phyloP scores from a whole-genome alignment of 345 rosid genomes.

The Limnanthes douglasii region DNA sequence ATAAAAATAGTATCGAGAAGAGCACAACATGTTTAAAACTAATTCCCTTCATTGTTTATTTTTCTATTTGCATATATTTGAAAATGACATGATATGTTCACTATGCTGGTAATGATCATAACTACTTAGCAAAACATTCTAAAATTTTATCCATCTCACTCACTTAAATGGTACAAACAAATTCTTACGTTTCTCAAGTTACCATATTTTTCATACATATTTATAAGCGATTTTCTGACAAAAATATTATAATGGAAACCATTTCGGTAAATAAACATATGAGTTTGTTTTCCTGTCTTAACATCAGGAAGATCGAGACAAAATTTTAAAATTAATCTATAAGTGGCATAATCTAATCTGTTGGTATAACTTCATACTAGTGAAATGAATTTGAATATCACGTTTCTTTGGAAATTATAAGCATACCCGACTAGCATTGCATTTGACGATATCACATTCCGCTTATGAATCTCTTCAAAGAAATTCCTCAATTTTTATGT shows the following conservation, averaged over 20 bases:
- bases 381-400: constrained; percentile 34
- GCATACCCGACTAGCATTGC: constrained; percentile 71
- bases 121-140: constrained; percentile 67
- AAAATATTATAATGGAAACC: constrained; percentile 28
- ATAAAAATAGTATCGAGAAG: constrained; percentile 76
- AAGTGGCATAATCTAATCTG: constrained; percentile 47
- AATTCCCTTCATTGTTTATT: too few species aligned
- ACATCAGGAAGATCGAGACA: constrained; percentile 58
- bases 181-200: constrained; percentile 10
- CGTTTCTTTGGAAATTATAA: constrained; percentile 37
- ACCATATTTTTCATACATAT: constrained; percentile 38
- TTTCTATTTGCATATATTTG: constrained; percentile 53
- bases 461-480: constrained; percentile 62
- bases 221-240: constrained; percentile 55
- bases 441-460: constrained; percentile 67
- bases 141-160: constrained; percentile 43
- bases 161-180: constrained; percentile 63
- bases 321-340: constrained; percentile 41
- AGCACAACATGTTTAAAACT: too few species aligned
- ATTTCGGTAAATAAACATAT: constrained; percentile 50
- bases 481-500: constrained; percentile 50
- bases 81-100: constrained; percentile 49
- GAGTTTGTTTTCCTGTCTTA: constrained; percentile 64
- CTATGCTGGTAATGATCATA: constrained; percentile 42
- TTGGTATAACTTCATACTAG: constrained; percentile 29